Evolutionary conservation across 257 asterid species (phyloP).

Genomic region (Parsonsia alboflavescens): DNA sequence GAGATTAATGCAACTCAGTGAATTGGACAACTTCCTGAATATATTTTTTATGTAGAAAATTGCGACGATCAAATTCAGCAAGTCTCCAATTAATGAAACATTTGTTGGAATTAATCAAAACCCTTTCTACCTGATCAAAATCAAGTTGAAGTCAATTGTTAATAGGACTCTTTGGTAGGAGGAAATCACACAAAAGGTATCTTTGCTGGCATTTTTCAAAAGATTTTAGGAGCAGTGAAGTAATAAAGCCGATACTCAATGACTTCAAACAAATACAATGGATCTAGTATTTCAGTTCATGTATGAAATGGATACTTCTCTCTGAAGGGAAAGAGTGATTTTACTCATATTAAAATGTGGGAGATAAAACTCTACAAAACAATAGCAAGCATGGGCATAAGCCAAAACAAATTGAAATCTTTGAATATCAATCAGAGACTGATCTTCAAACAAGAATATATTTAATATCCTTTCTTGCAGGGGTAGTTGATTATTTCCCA

Average conservation of each 20-base stretch:
- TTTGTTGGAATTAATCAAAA: too few species aligned
- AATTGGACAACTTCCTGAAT: neutral
- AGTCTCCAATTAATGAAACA: neutral
- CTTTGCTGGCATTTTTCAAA: neutral
- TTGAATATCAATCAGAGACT: too few species aligned
- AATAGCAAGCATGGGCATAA: neutral
- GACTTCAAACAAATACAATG: neutral
- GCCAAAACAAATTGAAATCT: too few species aligned
- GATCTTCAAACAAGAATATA: too few species aligned
- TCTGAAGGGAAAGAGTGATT: too few species aligned
- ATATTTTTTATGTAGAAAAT: too few species aligned
- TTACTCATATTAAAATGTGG: too few species aligned
- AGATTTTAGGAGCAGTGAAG: neutral
- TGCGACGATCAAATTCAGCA: neutral
- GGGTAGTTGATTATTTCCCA: too few species aligned
- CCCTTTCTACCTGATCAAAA: too few species aligned
- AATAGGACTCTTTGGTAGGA: neutral
- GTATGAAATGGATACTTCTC: too few species aligned
- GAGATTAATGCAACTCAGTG: neutral
- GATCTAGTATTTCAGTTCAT: neutral
- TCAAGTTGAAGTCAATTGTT: too few species aligned
- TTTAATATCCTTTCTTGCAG: neutral
- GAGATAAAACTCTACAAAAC: too few species aligned
- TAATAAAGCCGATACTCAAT: neutral
- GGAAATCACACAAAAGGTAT: neutral